Conservation (phyloP, 2,329 filamentous ascomycete genomes). For the Nannizziopsis arthrosporioides region DNA sequence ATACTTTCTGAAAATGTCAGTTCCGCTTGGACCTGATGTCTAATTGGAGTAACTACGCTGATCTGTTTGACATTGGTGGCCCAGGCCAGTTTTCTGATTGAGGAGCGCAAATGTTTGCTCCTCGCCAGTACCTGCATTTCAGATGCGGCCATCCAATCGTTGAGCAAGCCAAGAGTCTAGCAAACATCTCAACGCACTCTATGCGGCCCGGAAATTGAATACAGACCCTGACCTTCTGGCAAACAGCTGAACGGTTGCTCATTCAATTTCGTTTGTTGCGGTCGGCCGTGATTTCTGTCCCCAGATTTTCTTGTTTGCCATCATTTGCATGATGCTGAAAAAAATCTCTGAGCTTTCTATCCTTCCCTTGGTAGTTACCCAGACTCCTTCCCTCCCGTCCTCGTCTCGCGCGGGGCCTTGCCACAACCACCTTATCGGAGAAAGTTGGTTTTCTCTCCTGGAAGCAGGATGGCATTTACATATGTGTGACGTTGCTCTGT, state of each 20-base stretch:
- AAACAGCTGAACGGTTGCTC: conserved; percentile 7
- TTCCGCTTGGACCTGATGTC: not conserved
- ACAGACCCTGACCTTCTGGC: not conserved
- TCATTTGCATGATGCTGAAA: not conserved
- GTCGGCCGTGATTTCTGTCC: too few relatives aligned
- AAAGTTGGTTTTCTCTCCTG: conserved; percentile 2
- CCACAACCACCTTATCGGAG: conserved; percentile 5
- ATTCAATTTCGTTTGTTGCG: too few relatives aligned
- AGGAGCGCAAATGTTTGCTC: conserved; percentile 6
- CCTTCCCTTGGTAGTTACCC: conserved; percentile 6
- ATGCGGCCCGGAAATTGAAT: not conserved
- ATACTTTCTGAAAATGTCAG: not conserved
- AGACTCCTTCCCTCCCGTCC: not conserved
- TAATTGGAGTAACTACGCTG: conserved; percentile 2
- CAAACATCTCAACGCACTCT: conserved; percentile 8
- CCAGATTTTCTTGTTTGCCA: conserved; percentile 8
- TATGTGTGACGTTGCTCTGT: conserved; percentile 31
- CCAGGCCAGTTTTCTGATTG: not conserved
- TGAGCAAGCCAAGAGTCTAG: conserved; percentile 7
- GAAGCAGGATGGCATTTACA: conserved; percentile 10
- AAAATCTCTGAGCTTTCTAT: not conserved
- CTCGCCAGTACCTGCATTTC: conserved; percentile 3
- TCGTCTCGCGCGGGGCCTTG: not conserved
- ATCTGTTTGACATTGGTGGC: conserved; percentile 2
- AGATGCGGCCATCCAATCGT: not conserved